Base-by-base conservation (phyloP, 306 rosid genomes). In the Quercus parvula region DNA sequence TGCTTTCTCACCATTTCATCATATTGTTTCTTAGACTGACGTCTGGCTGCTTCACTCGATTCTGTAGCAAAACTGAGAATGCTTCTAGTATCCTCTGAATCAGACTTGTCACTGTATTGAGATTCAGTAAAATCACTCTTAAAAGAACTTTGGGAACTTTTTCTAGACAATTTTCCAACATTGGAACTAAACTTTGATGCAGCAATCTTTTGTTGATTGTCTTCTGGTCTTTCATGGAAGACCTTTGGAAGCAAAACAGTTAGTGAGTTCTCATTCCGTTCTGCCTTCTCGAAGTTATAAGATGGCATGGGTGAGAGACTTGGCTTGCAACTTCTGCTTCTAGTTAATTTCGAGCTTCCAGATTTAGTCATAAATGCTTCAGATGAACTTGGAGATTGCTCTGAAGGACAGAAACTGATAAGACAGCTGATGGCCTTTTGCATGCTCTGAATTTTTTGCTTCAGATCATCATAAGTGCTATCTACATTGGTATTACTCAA, bases 61-160 rank as follows among this genome's bases (percentile, higher is more conserved):
- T 28, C 84, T 8, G 81, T 75, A 10, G 62, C 79, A 74, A 84
- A 95, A 71, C 88, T 88, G 73, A 90, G 81, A 74, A 89, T 90
- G 44, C 97, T 92, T 11, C 89, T 52, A 55, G 85, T 84, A 69
- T 95, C 97, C 51, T 93, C 97, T 61, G 74, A 13, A 61, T 90
- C 94, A 46, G 87, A 84, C 71, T 86, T 90, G 73, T 75, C 46
- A 67, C 28, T 71, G 24, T 87, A 84, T 62, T 85, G 86, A 56
- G 5, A 69, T 59, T 84, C 88, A 46, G 13, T 38, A 24, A 78
- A 35, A 66, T 38, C 72, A 77, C 75, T 76, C 78, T 18, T 28
- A 63, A 59, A 63, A 58, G 75, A 75, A 84, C 52, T 31, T 70
- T 18, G 75, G 33, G 88, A 81, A 78, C 71, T 74, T 74, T 78